Base-by-base conservation (phyloP, 169 alveolate species). In the Cryptosporidium sp. region DNA sequence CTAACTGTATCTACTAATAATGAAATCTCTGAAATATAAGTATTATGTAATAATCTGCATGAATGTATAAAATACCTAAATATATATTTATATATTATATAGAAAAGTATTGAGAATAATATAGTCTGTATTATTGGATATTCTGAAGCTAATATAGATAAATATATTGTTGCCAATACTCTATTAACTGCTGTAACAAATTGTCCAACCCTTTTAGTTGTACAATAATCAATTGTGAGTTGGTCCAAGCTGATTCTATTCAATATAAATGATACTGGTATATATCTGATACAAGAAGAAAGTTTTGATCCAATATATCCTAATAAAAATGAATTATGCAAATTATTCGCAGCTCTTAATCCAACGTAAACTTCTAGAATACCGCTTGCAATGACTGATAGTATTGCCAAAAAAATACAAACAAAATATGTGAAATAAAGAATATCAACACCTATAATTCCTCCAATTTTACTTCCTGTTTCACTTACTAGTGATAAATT, bases 181-280 rank as follows among this genome's bases (percentile, higher is more conserved):
- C 75, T 62, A 39, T 80, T 80, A 45, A 80, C 31, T 29, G 89
- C 89, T 39, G 89, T 80, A 31, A 48, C 56, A 48, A 80, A 65
- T 18, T 80, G 89, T 16, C 89, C 89, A 61, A 80, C 8, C 42
- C 89, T 60, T 45, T 80, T 80, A 10, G 89, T 80, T 35, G 89
- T 80, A 42, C 89, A 80, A 33, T 80, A 80, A 42, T 80, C 89
- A 60, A 80, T 42, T 6, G 75, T 80, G 1, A 80, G 68, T 48
- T 80, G 89, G 45, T 80, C 89, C n/a, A 80, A 23, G 45, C 68
- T 80, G 4, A 80, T 33, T 26, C 89, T 60, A 48, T 80, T 80
- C 45, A 80, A 80, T 21, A 80, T 37, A 65, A 80, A 80, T 31
- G 89, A 80, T 62, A 80, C 68, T n/a, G 89, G 89, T 44, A 80